Conservation (phyloP, 2,329 filamentous ascomycete species). For the Claviceps citrina region DNA sequence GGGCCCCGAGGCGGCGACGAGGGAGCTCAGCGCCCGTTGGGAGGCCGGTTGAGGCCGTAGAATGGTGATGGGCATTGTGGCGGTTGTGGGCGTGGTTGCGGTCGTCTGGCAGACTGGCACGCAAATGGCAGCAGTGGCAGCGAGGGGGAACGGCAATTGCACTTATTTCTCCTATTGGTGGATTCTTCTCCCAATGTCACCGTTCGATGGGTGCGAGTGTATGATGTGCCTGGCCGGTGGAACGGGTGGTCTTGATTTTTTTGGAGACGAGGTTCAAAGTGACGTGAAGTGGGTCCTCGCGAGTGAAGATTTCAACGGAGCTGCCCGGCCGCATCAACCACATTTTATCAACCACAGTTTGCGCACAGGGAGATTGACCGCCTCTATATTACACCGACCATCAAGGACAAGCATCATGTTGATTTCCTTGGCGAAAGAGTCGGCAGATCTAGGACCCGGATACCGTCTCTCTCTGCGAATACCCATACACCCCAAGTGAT, state of each 20-base stretch:
- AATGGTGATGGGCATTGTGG: conserved; percentile 33
- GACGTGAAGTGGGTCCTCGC: not conserved
- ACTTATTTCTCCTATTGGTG: no score
- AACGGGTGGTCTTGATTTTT: not conserved
- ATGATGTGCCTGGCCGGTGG: not conserved
- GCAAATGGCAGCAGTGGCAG: no score
- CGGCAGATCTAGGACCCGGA: no score
- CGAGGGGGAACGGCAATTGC: no score
- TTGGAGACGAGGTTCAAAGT: not conserved
- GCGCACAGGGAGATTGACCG: no score
- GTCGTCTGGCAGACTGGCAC: no score
- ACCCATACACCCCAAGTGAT: not conserved
- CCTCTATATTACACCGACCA: no score
- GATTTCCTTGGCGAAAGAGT: no score
- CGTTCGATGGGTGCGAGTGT: not conserved
- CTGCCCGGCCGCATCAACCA: no score
- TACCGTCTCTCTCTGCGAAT: not conserved
- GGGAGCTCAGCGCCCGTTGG: conserved; percentile 10
- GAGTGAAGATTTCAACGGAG: not conserved
- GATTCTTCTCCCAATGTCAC: no score
- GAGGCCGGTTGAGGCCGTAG: conserved; percentile 24
- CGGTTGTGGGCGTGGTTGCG: not conserved
- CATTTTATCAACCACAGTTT: no score
- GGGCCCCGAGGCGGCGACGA: conserved; percentile 14
- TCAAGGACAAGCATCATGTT: no score